phyloP scores from a whole-genome alignment of 2,329 filamentous ascomycete species.

The Cryphonectria japonica region DNA sequence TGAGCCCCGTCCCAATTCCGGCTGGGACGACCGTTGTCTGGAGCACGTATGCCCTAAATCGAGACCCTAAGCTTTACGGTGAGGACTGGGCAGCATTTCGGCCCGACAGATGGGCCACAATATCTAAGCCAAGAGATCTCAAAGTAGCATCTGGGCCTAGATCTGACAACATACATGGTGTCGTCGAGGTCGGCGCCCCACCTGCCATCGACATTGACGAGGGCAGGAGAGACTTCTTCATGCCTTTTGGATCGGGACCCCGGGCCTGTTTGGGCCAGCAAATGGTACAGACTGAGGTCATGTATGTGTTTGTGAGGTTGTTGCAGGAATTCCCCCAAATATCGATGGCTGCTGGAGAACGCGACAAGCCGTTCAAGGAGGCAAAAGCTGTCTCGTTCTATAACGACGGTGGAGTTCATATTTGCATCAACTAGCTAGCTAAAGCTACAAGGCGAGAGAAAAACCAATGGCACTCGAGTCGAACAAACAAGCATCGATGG shows the following conservation, averaged over 20 bases:
- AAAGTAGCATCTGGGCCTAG: neutral
- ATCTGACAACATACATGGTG: neutral
- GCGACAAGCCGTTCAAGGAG: constrained; percentile 23
- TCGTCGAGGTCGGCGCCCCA: neutral
- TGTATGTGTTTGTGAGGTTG: constrained; percentile 25
- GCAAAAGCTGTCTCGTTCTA: constrained; percentile 28
- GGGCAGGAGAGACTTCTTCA: constrained; percentile 22
- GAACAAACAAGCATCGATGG: neutral
- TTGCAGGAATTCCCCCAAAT: constrained; percentile 24
- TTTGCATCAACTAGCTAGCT: constrained; percentile 5
- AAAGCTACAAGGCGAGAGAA: neutral
- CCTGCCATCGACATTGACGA: constrained; percentile 9
- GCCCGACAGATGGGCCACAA: constrained; percentile 25
- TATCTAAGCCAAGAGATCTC: neutral
- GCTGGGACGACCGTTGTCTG: constrained; percentile 26
- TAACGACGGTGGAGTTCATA: constrained; percentile 22
- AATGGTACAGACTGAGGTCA: constrained; percentile 23
- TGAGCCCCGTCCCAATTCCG: constrained; percentile 15
- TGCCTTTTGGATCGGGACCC: constrained; percentile 25
- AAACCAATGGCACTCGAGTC: neutral
- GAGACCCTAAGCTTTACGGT: constrained; percentile 25
- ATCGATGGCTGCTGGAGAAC: neutral
- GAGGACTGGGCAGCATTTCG: constrained; percentile 26
- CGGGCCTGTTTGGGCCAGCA: constrained; percentile 25
- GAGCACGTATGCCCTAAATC: constrained; percentile 28